Percentiles rank a stretch among this genome's conserved stretches.
Conservation (phyloP, 163 green algal genomes). For the Chlamydomonas reinhardtii region DNA sequence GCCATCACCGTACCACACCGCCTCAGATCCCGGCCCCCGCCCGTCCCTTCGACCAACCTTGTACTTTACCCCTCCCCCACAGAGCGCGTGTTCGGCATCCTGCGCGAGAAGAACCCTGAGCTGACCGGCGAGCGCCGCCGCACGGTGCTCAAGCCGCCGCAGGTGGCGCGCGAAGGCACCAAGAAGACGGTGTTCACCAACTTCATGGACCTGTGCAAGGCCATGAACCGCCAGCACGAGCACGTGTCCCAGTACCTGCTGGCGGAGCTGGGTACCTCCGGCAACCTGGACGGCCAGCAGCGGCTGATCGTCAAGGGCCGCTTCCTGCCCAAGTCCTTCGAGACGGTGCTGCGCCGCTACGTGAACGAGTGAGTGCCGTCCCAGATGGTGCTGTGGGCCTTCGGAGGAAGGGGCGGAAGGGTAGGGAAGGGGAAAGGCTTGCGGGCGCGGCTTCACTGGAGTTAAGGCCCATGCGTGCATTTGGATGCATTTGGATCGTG, state of each 20-base stretch:
- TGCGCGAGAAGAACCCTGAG: constrained; percentile 97
- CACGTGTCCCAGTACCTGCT: constrained; percentile 94
- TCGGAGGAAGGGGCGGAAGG: background rate
- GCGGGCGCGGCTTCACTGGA: too few species aligned
- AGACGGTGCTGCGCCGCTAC: constrained; percentile 97
- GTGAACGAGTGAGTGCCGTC: constrained; percentile 79
- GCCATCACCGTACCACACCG: too few species aligned
- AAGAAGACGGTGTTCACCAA: constrained; percentile 99
- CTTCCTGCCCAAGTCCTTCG: constrained; percentile 99
- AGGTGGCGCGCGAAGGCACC: constrained; percentile 98
- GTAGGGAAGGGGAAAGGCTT: too few species aligned
- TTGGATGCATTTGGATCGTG: too few species aligned
- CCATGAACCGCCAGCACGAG: constrained; percentile 96
- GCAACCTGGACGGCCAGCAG: constrained; percentile 96
- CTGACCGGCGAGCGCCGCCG: constrained; percentile 95
- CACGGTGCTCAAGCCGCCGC: constrained; percentile 97
- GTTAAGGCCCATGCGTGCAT: too few species aligned
- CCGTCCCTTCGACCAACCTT: too few species aligned
- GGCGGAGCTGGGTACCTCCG: constrained; percentile 92
- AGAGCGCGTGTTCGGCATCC: constrained; percentile 97
- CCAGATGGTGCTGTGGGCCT: too few species aligned
- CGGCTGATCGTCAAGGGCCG: constrained; percentile 97
- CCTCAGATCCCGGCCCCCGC: background rate
- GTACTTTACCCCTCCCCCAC: constrained; percentile 2
- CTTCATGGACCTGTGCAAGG: constrained; percentile 99